Conservation (phyloP, 495 filamentous ascomycete genomes). For the Rhizodiscina lignyota region DNA sequence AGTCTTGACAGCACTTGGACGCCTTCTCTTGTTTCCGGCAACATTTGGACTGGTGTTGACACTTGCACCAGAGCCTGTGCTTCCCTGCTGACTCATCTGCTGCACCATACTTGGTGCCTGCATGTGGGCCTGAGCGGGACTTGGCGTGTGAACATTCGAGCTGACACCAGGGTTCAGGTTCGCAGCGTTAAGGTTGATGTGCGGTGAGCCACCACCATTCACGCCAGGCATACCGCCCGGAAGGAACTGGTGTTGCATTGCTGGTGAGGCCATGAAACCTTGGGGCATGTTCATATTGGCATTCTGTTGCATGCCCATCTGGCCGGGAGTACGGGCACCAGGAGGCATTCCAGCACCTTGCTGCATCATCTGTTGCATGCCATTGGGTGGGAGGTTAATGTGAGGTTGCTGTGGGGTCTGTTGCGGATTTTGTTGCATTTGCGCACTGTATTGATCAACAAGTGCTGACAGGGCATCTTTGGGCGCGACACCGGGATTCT, state of each 20-base stretch:
- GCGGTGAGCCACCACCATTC: constrained; percentile 37
- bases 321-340: constrained; percentile 6
- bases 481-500: constrained; percentile 15
- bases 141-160: too few species aligned
- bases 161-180: constrained; percentile 31
- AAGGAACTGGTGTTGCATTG: too few species aligned
- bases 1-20: constrained; percentile 59
- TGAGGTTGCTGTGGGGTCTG: constrained; percentile 12
- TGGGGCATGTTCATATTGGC: constrained; percentile 8
- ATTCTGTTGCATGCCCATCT: constrained; percentile 4
- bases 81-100: constrained; percentile 56
- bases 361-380: too few species aligned
- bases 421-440: constrained; percentile 11
- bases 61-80: constrained; percentile 49
- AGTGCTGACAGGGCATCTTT: constrained; percentile 16
- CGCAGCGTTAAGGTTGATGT: constrained; percentile 19
- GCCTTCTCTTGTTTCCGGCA: constrained; percentile 52
- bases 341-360: too few species aligned
- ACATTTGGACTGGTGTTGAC: constrained; percentile 75
- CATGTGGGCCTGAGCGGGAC: constrained; percentile 37
- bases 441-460: constrained; percentile 9
- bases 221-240: constrained; percentile 17
- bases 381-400: constrained; percentile 11
- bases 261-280: constrained; percentile 8
- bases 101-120: constrained; percentile 55